phyloP scores from a whole-genome alignment of 164 flowering plant species.

The Nelumbo lutea region DNA sequence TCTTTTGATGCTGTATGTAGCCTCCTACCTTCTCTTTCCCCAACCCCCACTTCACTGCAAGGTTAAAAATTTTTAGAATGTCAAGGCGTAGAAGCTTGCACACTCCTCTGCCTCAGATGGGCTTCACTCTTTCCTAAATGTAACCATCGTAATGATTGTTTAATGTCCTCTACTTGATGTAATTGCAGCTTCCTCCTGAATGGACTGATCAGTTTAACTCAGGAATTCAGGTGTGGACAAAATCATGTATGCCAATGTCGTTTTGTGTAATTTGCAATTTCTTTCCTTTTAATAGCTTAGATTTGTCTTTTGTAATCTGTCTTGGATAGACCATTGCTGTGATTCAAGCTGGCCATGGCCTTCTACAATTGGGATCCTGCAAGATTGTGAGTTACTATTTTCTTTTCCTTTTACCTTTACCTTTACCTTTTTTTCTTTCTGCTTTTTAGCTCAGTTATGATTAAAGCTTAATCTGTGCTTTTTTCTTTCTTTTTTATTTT shows the following conservation, averaged over 20 bases:
- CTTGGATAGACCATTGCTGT: slow-evolving; percentile 88
- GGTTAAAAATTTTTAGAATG: not conserved
- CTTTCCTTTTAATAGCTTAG: not conserved
- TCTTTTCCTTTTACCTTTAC: not conserved
- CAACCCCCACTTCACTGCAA: no score
- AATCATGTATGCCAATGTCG: not conserved
- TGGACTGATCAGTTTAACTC: slow-evolving; percentile 99
- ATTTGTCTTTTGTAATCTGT: slow-evolving; percentile 2
- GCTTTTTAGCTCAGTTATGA: not conserved
- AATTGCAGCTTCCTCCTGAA: slow-evolving; percentile 88
- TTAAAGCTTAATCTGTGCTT: no score
- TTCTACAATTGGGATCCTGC: slow-evolving; percentile 95
- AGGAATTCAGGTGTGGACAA: slow-evolving; percentile 73
- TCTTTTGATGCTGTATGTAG: slow-evolving; percentile 96
- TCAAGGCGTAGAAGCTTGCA: not conserved
- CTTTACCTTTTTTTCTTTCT: not conserved
- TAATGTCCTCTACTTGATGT: slow-evolving; percentile 6
- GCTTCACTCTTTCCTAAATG: not conserved
- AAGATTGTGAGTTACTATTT: slow-evolving; percentile 75
- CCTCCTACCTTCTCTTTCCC: no score
- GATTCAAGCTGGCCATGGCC: slow-evolving; percentile 99
- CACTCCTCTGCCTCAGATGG: not conserved
- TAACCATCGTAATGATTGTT: not conserved
- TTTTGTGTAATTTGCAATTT: slow-evolving; percentile 8
- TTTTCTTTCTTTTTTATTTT: no score